Percentiles rank a stretch among this genome's conserved stretches.
Evolutionary conservation across 208 protist genomes (phyloP).

Genomic region (Angomonas deanei): DNA sequence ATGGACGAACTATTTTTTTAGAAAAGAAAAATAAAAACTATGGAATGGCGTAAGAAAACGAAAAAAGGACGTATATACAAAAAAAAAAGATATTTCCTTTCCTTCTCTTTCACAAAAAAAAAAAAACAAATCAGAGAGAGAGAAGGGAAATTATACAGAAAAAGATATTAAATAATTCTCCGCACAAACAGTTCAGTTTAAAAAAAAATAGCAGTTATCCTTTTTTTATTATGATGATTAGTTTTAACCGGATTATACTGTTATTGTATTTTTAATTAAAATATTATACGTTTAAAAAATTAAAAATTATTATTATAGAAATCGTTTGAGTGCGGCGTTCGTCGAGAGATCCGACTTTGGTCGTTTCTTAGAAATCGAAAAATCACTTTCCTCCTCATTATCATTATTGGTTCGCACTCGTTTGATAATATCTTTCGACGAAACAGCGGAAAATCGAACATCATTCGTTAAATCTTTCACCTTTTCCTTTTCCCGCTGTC

Average conservation of each 20-base stretch:
- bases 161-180: too few relatives aligned
- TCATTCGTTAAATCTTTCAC: slow-evolving; percentile 34
- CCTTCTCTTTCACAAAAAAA: not conserved
- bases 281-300: not conserved
- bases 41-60: not conserved
- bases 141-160: not conserved
- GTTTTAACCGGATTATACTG: too few relatives aligned
- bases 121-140: not conserved
- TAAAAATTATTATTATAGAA: slow-evolving; percentile 15
- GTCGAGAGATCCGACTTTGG: slow-evolving; percentile 2
- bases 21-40: slow-evolving; percentile 11
- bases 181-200: too few relatives aligned
- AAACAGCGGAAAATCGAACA: slow-evolving; percentile 28
- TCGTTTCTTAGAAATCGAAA: not conserved
- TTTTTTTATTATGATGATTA: not conserved
- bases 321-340: slow-evolving; percentile 41
- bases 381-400: not conserved
- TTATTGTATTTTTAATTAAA: not conserved
- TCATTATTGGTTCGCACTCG: not conserved
- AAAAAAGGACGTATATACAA: not conserved
- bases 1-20: too few relatives aligned
- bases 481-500: slow-evolving; percentile 30
- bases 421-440: not conserved
- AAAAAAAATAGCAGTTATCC: not conserved
- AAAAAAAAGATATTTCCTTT: not conserved